Conservation (phyloP, 164 flowering plant species). For the Vitis labrusca region DNA sequence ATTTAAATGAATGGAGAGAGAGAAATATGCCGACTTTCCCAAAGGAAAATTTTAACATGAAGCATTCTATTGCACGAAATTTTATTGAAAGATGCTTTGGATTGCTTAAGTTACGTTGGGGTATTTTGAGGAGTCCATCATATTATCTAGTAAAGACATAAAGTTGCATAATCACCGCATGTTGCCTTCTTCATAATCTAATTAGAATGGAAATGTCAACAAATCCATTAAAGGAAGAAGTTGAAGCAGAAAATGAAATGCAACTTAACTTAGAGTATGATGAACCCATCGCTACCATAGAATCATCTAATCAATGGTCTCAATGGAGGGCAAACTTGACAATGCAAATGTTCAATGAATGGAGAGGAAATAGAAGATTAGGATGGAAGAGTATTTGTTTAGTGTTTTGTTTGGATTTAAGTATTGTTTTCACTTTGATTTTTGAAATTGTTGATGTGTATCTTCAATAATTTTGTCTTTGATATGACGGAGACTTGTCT, state of each 20-base stretch:
- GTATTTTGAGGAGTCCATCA: neutral
- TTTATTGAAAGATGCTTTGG: slow-evolving; percentile 5
- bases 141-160: neutral
- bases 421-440: too few relatives aligned
- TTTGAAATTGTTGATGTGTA: too few relatives aligned
- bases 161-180: neutral
- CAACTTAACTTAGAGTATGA: too few relatives aligned
- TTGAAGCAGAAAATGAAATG: too few relatives aligned
- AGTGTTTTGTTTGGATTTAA: too few relatives aligned
- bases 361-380: neutral
- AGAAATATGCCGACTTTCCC: neutral
- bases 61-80: neutral
- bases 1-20: neutral
- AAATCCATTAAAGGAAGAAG: too few relatives aligned
- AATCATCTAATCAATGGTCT: neutral
- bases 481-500: too few relatives aligned
- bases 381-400: neutral
- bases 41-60: neutral
- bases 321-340: neutral
- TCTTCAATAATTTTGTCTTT: too few relatives aligned
- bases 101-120: neutral
- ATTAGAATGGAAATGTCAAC: neutral
- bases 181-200: slow-evolving; percentile 2
- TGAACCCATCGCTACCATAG: too few relatives aligned
- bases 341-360: neutral